Evolutionary conservation across 306 rosid genomes (phyloP).

Genomic region (Geum urbanum): DNA sequence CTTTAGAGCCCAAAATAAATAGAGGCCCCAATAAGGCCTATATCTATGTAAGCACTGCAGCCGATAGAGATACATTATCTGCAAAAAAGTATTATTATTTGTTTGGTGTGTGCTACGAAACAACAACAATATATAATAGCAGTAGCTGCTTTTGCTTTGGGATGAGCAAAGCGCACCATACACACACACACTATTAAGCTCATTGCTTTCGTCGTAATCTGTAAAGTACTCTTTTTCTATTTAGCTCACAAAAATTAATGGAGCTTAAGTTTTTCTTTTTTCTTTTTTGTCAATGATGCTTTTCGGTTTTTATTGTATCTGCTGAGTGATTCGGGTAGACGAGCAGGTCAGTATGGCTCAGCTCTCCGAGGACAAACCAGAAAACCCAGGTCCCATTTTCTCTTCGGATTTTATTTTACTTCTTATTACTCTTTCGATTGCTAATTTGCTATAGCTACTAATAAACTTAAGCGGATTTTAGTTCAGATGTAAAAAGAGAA

Average conservation of each 20-base stretch:
- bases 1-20: not conserved
- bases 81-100: not conserved
- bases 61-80: not conserved
- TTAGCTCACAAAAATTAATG: not conserved
- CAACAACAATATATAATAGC: not conserved
- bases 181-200: not conserved
- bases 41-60: not conserved
- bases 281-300: not conserved
- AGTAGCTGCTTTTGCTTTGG: constrained; percentile 19
- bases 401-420: not conserved
- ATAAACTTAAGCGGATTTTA: not conserved
- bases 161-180: constrained; percentile 22
- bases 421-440: not conserved
- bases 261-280: not conserved
- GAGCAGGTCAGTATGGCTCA: constrained; percentile 44
- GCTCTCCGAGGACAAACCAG: constrained; percentile 29
- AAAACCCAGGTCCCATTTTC: constrained; percentile 42
- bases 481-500: not conserved
- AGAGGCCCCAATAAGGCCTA: not conserved
- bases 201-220: constrained; percentile 6
- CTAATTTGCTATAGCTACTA: not conserved
- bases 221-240: not conserved
- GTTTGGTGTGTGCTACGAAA: not conserved
- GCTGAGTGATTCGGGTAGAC: constrained; percentile 23
- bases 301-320: not conserved